Evolutionary conservation across 345 rosid genomes (phyloP), one percentile per base, ranked within the genome.

Genomic region (Ricinus communis): DNA sequence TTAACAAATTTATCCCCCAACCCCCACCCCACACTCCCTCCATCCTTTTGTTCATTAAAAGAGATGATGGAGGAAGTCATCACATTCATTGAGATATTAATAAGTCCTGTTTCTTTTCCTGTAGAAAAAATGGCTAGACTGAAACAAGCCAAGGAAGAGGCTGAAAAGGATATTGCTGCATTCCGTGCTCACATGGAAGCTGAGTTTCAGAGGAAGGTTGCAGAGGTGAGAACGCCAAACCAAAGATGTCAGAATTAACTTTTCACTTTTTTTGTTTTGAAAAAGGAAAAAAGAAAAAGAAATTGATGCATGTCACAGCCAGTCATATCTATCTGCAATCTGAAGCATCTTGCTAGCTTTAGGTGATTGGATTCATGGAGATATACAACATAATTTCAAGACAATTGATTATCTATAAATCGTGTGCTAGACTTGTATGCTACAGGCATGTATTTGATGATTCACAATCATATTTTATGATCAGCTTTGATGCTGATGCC

Each of bases 61-160:
- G 30, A 58, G 31, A 30, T 27, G n/a, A 56, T 69, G 53, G 16
- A 25, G 25, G 18, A 19, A 54, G 18, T 40, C 13, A 5, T n/a
- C 16, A 21, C 64, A 30, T 45, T 49, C 57, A 6, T 15, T 27
- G 16, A 14, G 62, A 43, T 27, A 28, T 46, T 56, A 22, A 61
- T 30, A 15, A 41, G 19, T 57, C 36, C 27, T 60, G 10, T 36
- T 28, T 31, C 8, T 51, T 38, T 71, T 24, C 30, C 22, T 36
- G 47, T 76, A 94, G 98, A 87, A 11, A 94, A 94, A 81, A 64
- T 88, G 87, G 84, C 90, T 66, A 85, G 95, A 49, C 74, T 94
- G 83, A 91, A 87, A 79, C 96, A 91, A 80, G 97, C 98, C 76
- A 91, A 94, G 81, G 97, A 94, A 76, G 98, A 91, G 84, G 98